phyloP scores from a whole-genome alignment of 306 rosid species.

The Sesbania bispinosa region DNA sequence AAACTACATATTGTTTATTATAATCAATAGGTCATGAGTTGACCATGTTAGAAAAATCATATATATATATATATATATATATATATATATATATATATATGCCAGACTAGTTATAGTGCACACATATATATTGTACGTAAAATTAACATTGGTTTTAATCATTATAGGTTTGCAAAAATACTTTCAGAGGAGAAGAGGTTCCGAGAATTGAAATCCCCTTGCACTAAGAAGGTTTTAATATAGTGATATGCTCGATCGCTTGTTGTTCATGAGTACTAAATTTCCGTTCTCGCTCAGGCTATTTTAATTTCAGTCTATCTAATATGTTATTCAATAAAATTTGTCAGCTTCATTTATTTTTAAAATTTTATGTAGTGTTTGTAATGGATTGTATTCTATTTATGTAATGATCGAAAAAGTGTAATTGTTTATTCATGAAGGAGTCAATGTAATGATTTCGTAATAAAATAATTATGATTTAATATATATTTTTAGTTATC shows the following conservation, averaged over 20 bases:
- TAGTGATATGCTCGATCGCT: background rate
- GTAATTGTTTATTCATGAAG: background rate
- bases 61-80: too few relatives aligned
- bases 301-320: background rate
- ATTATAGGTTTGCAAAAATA: slow-evolving; percentile 44
- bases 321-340: background rate
- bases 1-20: background rate
- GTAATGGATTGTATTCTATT: background rate
- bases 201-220: slow-evolving; percentile 50
- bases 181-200: slow-evolving; percentile 49
- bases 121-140: background rate
- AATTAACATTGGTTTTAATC: background rate
- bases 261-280: background rate
- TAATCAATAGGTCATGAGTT: background rate
- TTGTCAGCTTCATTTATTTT: background rate
- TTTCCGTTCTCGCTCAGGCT: background rate
- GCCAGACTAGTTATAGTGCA: too few relatives aligned
- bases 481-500: too few relatives aligned
- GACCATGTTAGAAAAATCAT: too few relatives aligned
- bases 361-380: background rate
- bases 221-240: background rate
- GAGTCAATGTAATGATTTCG: too few relatives aligned
- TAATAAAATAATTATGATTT: too few relatives aligned
- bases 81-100: too few relatives aligned
- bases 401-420: background rate